Evolutionary conservation across 169 alveolate species (phyloP).

Genomic region (Cryptosporidium felis): DNA sequence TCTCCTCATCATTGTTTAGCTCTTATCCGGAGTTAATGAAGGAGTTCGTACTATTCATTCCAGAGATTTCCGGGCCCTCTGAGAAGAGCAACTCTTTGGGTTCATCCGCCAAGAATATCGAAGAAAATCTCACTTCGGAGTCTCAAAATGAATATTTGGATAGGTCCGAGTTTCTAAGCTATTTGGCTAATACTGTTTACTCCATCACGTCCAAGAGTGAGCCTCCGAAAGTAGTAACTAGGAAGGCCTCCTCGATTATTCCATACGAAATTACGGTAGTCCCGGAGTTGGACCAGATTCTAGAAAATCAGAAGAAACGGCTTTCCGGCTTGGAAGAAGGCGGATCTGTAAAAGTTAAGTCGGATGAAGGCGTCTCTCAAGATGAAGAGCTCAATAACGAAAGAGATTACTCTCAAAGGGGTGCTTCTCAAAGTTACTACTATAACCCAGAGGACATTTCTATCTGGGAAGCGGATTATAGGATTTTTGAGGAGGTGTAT

Average conservation of each 20-base stretch:
- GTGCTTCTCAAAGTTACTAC: constrained; percentile 12
- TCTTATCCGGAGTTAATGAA: constrained; percentile 55
- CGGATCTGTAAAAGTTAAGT: neutral
- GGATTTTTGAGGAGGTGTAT: constrained; percentile 65
- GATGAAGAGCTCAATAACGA: neutral
- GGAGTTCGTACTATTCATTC: constrained; percentile 46
- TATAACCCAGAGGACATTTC: constrained; percentile 65
- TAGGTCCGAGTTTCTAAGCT: constrained; percentile 55
- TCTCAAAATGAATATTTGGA: neutral
- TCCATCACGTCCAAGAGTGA: constrained; percentile 31
- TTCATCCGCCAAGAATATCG: neutral
- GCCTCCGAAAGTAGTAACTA: constrained; percentile 61
- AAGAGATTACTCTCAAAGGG: constrained; percentile 25
- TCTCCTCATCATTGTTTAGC: constrained; percentile 11
- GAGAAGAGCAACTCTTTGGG: neutral
- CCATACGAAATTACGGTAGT: constrained; percentile 46
- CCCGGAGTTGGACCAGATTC: constrained; percentile 42
- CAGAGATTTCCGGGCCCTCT: constrained; percentile 2
- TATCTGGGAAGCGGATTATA: constrained; percentile 67
- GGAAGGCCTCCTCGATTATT: constrained; percentile 22
- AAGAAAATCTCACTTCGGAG: neutral
- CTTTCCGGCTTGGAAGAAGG: neutral
- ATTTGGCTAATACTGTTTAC: constrained; percentile 46
- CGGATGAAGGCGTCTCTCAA: neutral
- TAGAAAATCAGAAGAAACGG: constrained; percentile 49